These are phyloP conservation scores for Gossypium davidsonii DNA, from an alignment of 441 rosid species.

Conservation along the genomic window DNA sequence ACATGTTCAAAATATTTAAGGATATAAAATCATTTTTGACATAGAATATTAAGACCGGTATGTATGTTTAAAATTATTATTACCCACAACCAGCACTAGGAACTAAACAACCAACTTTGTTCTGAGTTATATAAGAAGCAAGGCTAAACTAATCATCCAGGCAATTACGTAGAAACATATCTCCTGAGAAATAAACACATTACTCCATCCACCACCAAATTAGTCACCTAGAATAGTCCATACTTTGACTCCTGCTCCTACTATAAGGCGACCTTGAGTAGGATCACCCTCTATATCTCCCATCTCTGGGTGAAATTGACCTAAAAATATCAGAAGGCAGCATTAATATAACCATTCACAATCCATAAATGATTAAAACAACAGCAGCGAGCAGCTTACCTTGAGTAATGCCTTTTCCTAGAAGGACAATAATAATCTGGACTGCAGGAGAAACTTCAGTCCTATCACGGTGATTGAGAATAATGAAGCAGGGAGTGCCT, in stretches of 20 bases:
- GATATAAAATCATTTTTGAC: not conserved
- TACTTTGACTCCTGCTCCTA: constrained; percentile 37
- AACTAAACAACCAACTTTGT: not conserved
- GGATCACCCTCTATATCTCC: constrained; percentile 38
- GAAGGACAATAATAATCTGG: constrained; percentile 50
- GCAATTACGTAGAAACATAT: not conserved
- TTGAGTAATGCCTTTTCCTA: constrained; percentile 35
- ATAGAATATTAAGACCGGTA: not conserved
- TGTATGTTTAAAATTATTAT: not conserved
- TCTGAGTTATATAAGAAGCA: not conserved
- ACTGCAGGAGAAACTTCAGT: constrained; percentile 39
- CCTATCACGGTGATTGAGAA: constrained; percentile 41
- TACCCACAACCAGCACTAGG: not conserved
- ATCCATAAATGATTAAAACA: not conserved
- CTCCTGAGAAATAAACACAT: not conserved
- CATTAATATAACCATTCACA: not conserved
- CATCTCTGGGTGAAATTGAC: constrained; percentile 55
- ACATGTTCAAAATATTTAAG: not conserved
- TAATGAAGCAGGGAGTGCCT: constrained; percentile 30
- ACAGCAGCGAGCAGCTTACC: constrained; percentile 19
- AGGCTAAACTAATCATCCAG: not conserved
- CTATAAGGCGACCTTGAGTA: constrained; percentile 55
- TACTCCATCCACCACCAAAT: not conserved
- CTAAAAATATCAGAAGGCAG: constrained; percentile 23
- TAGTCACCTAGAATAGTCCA: constrained; percentile 38